A percentile compares a stretch with the other conserved stretches of the same genome.
Conservation (phyloP, 257 asterid species). For the Pogostemon cablin region DNA sequence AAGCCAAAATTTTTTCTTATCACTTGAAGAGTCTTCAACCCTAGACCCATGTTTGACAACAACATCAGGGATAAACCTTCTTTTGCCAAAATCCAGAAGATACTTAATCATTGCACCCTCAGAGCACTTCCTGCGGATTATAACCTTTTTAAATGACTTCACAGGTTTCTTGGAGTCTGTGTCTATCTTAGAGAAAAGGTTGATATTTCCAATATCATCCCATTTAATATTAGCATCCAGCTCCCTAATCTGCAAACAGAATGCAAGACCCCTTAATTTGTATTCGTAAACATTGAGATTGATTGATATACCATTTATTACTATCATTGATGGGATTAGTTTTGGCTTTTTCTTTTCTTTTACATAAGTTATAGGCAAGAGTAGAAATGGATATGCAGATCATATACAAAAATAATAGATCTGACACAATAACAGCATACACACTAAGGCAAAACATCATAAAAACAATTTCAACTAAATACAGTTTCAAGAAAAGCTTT, state of each 20-base stretch:
- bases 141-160: conserved; percentile 76
- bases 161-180: conserved; percentile 61
- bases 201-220: conserved; percentile 74
- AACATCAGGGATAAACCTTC: conserved; percentile 85
- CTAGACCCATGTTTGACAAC: conserved; percentile 69
- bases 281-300: conserved; percentile 24
- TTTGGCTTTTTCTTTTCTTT: background rate
- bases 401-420: background rate
- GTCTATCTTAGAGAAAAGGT: conserved; percentile 49
- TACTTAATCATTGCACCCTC: conserved; percentile 64
- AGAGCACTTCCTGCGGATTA: conserved; percentile 72
- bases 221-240: conserved; percentile 83
- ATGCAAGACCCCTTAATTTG: conserved; percentile 26
- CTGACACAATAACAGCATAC: background rate
- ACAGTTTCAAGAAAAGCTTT: conserved; percentile 18
- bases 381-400: conserved; percentile 14
- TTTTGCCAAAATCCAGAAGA: conserved; percentile 95
- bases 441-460: conserved; percentile 6
- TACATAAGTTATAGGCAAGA: background rate
- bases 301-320: conserved; percentile 14
- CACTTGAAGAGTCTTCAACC: conserved; percentile 65
- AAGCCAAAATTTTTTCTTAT: conserved; percentile 85
- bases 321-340: conserved; percentile 7
- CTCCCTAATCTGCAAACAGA: conserved; percentile 76
- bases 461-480: conserved; percentile 18